Percentiles rank a stretch among this genome's conserved stretches.
Evolutionary conservation across 495 filamentous ascomycete genomes (phyloP).

Genomic region (Penicillium riverlandense): DNA sequence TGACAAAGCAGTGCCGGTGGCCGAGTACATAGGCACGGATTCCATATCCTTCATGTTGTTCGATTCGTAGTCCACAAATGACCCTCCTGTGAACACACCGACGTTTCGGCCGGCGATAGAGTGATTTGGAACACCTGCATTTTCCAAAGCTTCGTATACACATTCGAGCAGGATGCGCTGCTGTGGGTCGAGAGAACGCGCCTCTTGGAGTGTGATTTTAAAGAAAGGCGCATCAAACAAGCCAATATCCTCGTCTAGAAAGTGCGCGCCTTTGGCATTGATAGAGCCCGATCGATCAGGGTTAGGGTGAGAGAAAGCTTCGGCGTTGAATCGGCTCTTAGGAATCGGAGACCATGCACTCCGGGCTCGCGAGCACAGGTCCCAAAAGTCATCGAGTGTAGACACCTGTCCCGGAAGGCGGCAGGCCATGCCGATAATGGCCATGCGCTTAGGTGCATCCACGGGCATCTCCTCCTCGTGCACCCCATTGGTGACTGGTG

Average conservation of each 20-base stretch:
- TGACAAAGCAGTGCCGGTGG: constrained; percentile 39
- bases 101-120: constrained; percentile 36
- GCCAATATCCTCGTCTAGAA: constrained; percentile 43
- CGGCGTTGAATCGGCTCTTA: constrained; percentile 34
- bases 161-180: constrained; percentile 39
- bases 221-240: constrained; percentile 54
- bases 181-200: constrained; percentile 40
- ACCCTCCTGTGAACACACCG: constrained; percentile 38
- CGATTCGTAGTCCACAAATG: constrained; percentile 37
- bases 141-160: constrained; percentile 39
- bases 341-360: constrained; percentile 21
- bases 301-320: constrained; percentile 36
- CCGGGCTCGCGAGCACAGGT: constrained; percentile 29
- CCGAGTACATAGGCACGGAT: constrained; percentile 31
- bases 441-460: constrained; percentile 22
- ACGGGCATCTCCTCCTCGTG: not conserved
- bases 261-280: constrained; percentile 21
- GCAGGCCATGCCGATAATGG: constrained; percentile 43
- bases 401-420: constrained; percentile 42
- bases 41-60: constrained; percentile 34
- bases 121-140: constrained; percentile 37
- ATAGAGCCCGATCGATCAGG: constrained; percentile 19
- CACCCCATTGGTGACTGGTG: not conserved
- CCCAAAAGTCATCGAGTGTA: constrained; percentile 52
- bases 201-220: constrained; percentile 35